Evolutionary conservation across 495 filamentous ascomycete genomes (phyloP).

Genomic region (Aspergillus sclerotioniger): DNA sequence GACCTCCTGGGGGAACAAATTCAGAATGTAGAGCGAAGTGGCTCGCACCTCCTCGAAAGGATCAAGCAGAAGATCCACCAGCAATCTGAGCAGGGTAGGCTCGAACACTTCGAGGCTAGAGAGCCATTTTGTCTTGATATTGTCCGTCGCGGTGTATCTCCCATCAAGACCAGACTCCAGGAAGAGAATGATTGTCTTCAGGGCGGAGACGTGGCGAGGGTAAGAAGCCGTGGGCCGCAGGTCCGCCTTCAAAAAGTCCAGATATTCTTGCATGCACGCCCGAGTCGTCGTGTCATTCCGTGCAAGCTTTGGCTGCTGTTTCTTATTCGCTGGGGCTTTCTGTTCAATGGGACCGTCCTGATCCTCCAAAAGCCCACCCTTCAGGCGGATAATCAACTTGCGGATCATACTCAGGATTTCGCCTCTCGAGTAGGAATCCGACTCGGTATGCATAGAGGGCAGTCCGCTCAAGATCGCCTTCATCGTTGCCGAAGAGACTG

Average conservation of each 20-base stretch:
- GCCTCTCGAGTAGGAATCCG: slow-evolving; percentile 78
- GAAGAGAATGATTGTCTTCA: slow-evolving; percentile 63
- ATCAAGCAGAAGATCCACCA: slow-evolving; percentile 78
- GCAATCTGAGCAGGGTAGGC: slow-evolving; percentile 42
- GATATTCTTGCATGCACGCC: slow-evolving; percentile 66
- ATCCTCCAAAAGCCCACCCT: slow-evolving; percentile 33
- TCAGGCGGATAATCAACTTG: slow-evolving; percentile 65
- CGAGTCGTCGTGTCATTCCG: slow-evolving; percentile 45
- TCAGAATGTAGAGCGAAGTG: slow-evolving; percentile 58
- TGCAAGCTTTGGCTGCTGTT: slow-evolving; percentile 18
- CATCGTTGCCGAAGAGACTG: slow-evolving; percentile 60
- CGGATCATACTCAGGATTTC: slow-evolving; percentile 68
- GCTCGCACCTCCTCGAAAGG: slow-evolving; percentile 90
- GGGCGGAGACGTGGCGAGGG: slow-evolving; percentile 76
- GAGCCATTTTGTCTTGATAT: slow-evolving; percentile 44
- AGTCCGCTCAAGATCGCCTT: slow-evolving; percentile 59
- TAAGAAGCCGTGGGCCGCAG: slow-evolving; percentile 76
- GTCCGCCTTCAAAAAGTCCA: slow-evolving; percentile 67
- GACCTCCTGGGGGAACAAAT: slow-evolving; percentile 37
- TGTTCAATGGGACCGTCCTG: slow-evolving; percentile 16
- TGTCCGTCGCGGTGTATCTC: slow-evolving; percentile 17
- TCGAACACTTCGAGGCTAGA: slow-evolving; percentile 55
- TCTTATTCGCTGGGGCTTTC: slow-evolving; percentile 14
- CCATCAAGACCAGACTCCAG: slow-evolving; percentile 54
- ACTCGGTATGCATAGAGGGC: slow-evolving; percentile 69